phyloP scores from a whole-genome alignment of 2,329 filamentous ascomycete genomes.

The Ophiostoma triangulosporum region DNA sequence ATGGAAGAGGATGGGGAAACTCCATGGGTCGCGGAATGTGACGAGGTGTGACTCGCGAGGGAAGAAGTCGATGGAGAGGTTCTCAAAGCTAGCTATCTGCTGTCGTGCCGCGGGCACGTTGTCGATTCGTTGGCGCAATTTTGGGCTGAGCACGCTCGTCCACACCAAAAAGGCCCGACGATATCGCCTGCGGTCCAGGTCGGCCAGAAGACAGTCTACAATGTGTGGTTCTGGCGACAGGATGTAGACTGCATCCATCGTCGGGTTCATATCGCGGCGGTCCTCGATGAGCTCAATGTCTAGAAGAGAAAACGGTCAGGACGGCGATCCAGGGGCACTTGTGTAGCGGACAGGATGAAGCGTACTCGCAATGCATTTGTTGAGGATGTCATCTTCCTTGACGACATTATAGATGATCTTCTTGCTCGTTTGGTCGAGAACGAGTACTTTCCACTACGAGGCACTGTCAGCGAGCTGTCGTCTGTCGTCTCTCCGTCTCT shows the following conservation, averaged over 20 bases:
- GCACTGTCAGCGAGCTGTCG: not conserved
- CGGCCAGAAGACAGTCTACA: constrained; percentile 85
- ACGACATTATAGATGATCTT: constrained; percentile 83
- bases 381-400: constrained; percentile 93
- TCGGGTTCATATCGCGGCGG: constrained; percentile 64
- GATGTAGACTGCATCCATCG: constrained; percentile 92
- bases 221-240: constrained; percentile 76
- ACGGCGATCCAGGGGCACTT: not conserved
- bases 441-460: constrained; percentile 83
- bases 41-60: constrained; percentile 83
- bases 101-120: constrained; percentile 53
- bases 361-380: constrained; percentile 89
- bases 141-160: constrained; percentile 61
- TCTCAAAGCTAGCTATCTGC: constrained; percentile 66
- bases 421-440: constrained; percentile 72
- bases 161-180: constrained; percentile 69
- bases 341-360: not conserved
- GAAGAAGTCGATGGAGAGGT: constrained; percentile 77
- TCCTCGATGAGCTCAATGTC: constrained; percentile 93
- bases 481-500: no score
- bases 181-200: constrained; percentile 78
- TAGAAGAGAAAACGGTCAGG: constrained; percentile 23
- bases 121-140: constrained; percentile 61
- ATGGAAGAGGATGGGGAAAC: constrained; percentile 86
- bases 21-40: constrained; percentile 89